Percentiles rank a stretch among this genome's conserved stretches.
These are phyloP conservation scores for Nothophoma quercina DNA, from an alignment of 2,329 filamentous ascomycete genomes.

Conservation along the genomic window DNA sequence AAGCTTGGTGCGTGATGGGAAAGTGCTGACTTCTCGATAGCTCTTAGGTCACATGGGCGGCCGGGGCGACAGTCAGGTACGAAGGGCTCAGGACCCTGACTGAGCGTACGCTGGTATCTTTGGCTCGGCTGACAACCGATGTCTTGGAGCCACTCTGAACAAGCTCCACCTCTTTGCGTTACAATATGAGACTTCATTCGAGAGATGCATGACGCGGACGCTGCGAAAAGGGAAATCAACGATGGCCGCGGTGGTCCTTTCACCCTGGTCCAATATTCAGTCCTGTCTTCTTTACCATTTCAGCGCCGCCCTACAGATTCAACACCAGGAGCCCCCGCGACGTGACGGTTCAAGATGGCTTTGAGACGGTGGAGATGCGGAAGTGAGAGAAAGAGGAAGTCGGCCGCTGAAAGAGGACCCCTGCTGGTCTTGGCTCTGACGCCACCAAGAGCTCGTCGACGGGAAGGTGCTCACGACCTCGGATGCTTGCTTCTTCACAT, in stretches of 20 bases:
- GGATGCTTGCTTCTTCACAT: slow-evolving; percentile 35
- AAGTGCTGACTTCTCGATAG: slow-evolving; percentile 10
- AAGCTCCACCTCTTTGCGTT: slow-evolving; percentile 2
- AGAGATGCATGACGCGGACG: slow-evolving; percentile 8
- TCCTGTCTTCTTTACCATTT: slow-evolving; percentile 3
- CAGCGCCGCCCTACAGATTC: slow-evolving; percentile 16
- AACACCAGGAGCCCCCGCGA: slow-evolving; percentile 8
- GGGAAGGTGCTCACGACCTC: slow-evolving; percentile 31
- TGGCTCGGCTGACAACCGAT: slow-evolving; percentile 8
- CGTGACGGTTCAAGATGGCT: slow-evolving; percentile 12
- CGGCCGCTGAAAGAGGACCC: slow-evolving; percentile 22
- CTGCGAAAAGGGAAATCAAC: slow-evolving; percentile 1
- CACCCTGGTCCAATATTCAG: slow-evolving; percentile 6
- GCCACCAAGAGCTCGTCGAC: slow-evolving; percentile 37
- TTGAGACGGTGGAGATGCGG: slow-evolving; percentile 23
- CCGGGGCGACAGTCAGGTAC: slow-evolving; percentile 14
- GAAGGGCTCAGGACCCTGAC: slow-evolving; percentile 6
- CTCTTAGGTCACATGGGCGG: slow-evolving; percentile 13
- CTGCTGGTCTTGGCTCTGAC: slow-evolving; percentile 33
- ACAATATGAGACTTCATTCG: neutral
- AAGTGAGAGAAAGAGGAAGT: slow-evolving; percentile 28
- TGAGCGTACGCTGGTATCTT: slow-evolving; percentile 1
- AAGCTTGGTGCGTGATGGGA: slow-evolving; percentile 9
- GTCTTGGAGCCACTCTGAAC: neutral
- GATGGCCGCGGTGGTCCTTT: slow-evolving; percentile 1